Base-by-base conservation (phyloP, 305 asterid species). In the Solanum aculeatissimum region DNA sequence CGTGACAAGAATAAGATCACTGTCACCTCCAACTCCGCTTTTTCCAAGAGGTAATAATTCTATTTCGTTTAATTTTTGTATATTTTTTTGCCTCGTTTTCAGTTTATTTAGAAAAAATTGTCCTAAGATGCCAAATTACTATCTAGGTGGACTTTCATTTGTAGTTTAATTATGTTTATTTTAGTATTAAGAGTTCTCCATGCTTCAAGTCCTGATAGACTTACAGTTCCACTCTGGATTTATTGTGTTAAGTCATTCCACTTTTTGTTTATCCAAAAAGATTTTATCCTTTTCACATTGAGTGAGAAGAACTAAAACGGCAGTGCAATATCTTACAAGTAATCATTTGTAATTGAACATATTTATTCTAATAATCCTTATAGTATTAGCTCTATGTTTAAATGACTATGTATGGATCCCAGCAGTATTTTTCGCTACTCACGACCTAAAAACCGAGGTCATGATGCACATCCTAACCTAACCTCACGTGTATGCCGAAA, bases 1-100 rank as follows among this genome's bases (percentile, higher is more conserved):
- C 98, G 96, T 16, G 98, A 94, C 19, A 94, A 94, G 86, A 89
- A 84, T 86, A 93, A 93, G 89, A 92, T 94, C 84, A 88, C 94
- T 57, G 96, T 94, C 68, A 92, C 94, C 1, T 91, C 93, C 23
- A 94, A 92, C 60, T 80, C 95, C 12, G 25, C 85, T 82, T 94
- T 94, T 84, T 94, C 98, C 70, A 94, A 94, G 81, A 84, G 98
- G 98, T 94, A 35, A 21, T 66, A 5, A 38, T 29, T 0, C 19
- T 27, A 13, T 63, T 63, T 25, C 35, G 35, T 62, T 27, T 25
- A 12, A 23, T 60, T 58, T 58, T 58, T n/a, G 32, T 21, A 9
- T 40, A 2, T 38, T 38, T 29, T 35, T 35, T 1, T 57, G 0
- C 29, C 65, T n/a, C 65, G n/a, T 57, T 57, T 57, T 57, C 63